Conservation (phyloP, 1,139 yeast species). For the Schwanniomyces etchellsii region DNA sequence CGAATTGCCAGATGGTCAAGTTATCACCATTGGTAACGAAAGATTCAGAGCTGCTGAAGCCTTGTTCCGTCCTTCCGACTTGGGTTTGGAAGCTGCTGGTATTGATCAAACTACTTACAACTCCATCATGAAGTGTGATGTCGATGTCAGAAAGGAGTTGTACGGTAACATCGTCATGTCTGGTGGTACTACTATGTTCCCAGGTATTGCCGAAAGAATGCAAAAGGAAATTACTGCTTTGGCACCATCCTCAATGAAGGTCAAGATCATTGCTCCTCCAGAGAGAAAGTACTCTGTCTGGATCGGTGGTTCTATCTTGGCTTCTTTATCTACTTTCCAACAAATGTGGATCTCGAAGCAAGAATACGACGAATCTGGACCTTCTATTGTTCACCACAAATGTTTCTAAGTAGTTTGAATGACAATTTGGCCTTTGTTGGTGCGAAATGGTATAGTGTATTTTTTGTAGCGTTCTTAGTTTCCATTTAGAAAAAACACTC, state of each 20-base stretch:
- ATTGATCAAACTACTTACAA: slow-evolving; percentile 99
- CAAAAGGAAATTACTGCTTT: slow-evolving; percentile 99
- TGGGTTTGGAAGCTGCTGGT: slow-evolving; percentile 99
- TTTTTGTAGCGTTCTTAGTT: background rate
- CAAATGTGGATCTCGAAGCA: slow-evolving; percentile 99
- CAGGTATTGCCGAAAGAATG: slow-evolving; percentile 99
- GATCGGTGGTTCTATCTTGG: slow-evolving; percentile 99
- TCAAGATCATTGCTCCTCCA: slow-evolving; percentile 98
- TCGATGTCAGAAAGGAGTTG: slow-evolving; percentile 98
- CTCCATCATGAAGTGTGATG: slow-evolving; percentile 99
- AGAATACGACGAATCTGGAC: slow-evolving; percentile 99
- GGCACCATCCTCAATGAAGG: slow-evolving; percentile 99
- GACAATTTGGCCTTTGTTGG: slow-evolving; percentile 1
- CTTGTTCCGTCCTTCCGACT: slow-evolving; percentile 95
- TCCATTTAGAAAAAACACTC: background rate
- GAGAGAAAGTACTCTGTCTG: slow-evolving; percentile 99
- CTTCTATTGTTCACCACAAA: slow-evolving; percentile 99
- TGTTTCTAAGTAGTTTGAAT: slow-evolving; percentile 69
- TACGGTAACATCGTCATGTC: slow-evolving; percentile 99
- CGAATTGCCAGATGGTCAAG: slow-evolving; percentile 99
- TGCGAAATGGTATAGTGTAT: background rate
- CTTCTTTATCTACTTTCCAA: slow-evolving; percentile 98
- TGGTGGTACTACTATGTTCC: slow-evolving; percentile 99
- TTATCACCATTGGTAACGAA: slow-evolving; percentile 98
- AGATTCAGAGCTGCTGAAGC: slow-evolving; percentile 99